Base-by-base conservation (phyloP, 2,329 filamentous ascomycete genomes). In the Rhexocercosporidium sp. region DNA sequence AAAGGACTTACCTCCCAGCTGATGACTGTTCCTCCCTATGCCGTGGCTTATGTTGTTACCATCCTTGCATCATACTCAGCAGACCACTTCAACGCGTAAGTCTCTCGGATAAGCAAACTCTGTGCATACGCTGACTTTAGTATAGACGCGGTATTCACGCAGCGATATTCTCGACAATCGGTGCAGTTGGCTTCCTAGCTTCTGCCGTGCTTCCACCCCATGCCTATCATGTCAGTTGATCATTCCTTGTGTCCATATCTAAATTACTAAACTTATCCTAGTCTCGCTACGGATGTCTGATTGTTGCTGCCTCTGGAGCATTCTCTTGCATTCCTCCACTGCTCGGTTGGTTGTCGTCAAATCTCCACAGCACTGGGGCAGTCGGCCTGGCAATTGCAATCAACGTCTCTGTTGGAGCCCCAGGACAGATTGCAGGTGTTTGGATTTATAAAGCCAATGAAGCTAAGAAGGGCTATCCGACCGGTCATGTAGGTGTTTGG, bases 361-460 rank as follows among this genome's bases (percentile, higher is more conserved):
- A 93, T 74, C 81, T 91, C 59, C 86, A 86, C 74, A 87, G 83
- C 64, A 92, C 90, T 0, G 86, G 87, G 0, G 84, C 89, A 0
- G 86, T 87, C 0, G 90, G 90, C 0, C 82, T 93, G 12, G 90
- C 90, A 1, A 90, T 92, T 64, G 90, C 90, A 0, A 78, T 93
- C 69, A 92, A 92, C 69, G 86, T 92, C 18, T 88, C 86, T 1
- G 83, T 91, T 59, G 90, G 89, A 0, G 90, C 89, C 0, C 83
- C 90, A 0, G 90, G 90, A 0, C 90, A 92, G 77, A 92, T 93
- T 47, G 85, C 88, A 0, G 90, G 90, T 0, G 88, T 92, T 0
- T 93, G 89, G 89, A 92, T 92, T 69, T 92, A 92, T 78, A 90
- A 90, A 74, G 82, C 85, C 0, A 79, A 85, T 12, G 88, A 93